Evolutionary conservation across 2,329 filamentous ascomycete genomes (phyloP).

Genomic region (Dryadomyces sulphureus): DNA sequence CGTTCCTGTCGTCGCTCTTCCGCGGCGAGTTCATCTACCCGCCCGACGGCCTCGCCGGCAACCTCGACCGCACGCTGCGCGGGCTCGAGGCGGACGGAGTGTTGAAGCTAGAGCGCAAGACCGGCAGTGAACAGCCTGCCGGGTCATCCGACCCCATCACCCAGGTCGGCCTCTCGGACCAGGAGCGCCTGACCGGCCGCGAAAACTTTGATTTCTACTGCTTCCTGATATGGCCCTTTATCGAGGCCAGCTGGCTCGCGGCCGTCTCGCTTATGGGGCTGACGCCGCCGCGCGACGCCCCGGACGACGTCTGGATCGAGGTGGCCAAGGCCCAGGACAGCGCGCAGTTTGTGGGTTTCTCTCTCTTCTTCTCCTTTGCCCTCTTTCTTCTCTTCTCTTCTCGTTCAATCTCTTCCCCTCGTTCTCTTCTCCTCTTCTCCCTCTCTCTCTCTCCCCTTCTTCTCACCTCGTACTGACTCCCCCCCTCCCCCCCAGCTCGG

Average conservation of each 20-base stretch:
- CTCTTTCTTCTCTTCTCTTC: conserved; percentile 6
- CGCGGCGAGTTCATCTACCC: conserved; percentile 95
- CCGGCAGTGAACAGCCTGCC: no score
- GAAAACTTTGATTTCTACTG: conserved; percentile 99
- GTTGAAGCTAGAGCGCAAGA: conserved; percentile 45
- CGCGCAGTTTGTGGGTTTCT: conserved; percentile 54
- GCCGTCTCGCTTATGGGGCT: conserved; percentile 79
- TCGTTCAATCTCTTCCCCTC: not conserved
- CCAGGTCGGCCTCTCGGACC: conserved; percentile 57
- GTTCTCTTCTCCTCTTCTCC: not conserved
- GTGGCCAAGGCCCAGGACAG: conserved; percentile 63
- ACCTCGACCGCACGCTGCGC: conserved; percentile 64
- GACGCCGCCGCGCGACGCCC: conserved; percentile 48
- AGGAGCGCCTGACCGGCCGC: conserved; percentile 62
- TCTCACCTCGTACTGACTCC: not conserved
- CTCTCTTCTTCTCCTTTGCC: not conserved
- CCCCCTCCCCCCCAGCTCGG: conserved; percentile 52
- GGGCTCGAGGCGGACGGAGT: conserved; percentile 69
- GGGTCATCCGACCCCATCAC: no score
- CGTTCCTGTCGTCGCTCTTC: conserved; percentile 87
- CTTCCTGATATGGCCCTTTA: conserved; percentile 96
- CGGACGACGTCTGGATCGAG: conserved; percentile 65
- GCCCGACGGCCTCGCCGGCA: conserved; percentile 64
- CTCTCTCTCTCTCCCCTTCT: not conserved
- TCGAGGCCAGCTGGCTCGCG: conserved; percentile 86